Evolutionary conservation across 2,329 filamentous ascomycete genomes (phyloP).

Genomic region (Arthrobotrys sinensis): DNA sequence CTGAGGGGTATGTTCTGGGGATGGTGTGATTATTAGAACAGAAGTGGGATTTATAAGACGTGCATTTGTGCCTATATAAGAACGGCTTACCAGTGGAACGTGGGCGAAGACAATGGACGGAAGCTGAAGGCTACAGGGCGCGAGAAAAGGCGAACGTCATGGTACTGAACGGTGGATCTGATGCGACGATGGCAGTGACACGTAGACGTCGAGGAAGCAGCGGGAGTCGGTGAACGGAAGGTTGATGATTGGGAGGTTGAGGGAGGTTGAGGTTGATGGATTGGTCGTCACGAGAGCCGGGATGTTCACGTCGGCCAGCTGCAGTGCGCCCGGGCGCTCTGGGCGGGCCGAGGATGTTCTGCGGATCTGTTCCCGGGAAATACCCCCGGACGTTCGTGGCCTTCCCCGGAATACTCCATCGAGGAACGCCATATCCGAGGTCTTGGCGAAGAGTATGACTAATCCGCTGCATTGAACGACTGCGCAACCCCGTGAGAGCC

Average conservation of each 20-base stretch:
- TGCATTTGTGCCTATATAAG: slow-evolving; percentile 2
- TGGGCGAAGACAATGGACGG: slow-evolving; percentile 19
- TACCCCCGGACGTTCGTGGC: neutral
- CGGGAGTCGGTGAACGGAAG: slow-evolving; percentile 2
- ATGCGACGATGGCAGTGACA: slow-evolving; percentile 30
- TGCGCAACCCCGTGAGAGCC: slow-evolving; percentile 50
- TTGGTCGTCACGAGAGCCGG: slow-evolving; percentile 35
- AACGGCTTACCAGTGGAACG: slow-evolving; percentile 24
- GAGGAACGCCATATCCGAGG: neutral
- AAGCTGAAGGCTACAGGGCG: slow-evolving; percentile 42
- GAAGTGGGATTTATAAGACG: slow-evolving; percentile 23
- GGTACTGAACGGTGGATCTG: slow-evolving; percentile 19
- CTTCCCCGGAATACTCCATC: neutral
- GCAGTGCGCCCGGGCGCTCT: neutral
- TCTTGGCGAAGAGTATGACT: slow-evolving; percentile 43
- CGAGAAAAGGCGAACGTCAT: slow-evolving; percentile 45
- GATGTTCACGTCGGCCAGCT: slow-evolving; percentile 19
- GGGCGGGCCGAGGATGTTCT: no score
- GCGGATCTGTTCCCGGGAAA: neutral
- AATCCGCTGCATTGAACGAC: slow-evolving; percentile 21
- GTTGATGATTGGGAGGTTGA: slow-evolving; percentile 19
- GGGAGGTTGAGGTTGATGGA: slow-evolving; percentile 24
- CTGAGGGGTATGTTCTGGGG: slow-evolving; percentile 25
- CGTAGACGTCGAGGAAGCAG: slow-evolving; percentile 10
- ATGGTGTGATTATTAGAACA: slow-evolving; percentile 15